Conservation (phyloP, 768 basidiomycete species). For the Tulasnella sp. region DNA sequence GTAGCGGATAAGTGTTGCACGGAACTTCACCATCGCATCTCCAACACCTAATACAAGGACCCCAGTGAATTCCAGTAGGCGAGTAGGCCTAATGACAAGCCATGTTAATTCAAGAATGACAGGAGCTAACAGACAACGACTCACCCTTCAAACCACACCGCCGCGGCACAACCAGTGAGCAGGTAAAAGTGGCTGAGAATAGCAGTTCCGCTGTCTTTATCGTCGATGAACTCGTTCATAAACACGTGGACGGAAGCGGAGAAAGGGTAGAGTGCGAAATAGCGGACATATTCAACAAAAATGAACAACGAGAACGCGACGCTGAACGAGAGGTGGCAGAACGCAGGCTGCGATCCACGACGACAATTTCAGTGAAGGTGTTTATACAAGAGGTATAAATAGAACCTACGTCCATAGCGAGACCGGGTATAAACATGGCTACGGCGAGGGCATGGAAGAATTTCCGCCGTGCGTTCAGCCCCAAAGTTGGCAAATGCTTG, state of each 20-base stretch:
- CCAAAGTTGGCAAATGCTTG: slow-evolving; percentile 78
- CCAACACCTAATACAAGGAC: slow-evolving; percentile 83
- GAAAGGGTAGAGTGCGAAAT: slow-evolving; percentile 96
- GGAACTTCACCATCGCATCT: slow-evolving; percentile 66
- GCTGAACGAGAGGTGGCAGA: slow-evolving; percentile 89
- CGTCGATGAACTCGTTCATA: slow-evolving; percentile 94
- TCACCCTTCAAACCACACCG: slow-evolving; percentile 90
- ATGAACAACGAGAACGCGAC: slow-evolving; percentile 90
- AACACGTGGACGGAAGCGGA: slow-evolving; percentile 89
- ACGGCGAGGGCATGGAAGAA: slow-evolving; percentile 96
- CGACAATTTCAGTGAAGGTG: background rate
- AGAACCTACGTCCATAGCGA: slow-evolving; percentile 73
- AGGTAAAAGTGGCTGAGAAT: slow-evolving; percentile 97
- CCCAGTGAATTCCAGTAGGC: slow-evolving; percentile 63
- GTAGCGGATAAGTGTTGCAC: background rate
- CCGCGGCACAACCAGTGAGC: slow-evolving; percentile 86
- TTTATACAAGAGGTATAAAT: background rate
- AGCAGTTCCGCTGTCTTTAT: slow-evolving; percentile 88
- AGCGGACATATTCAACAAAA: slow-evolving; percentile 94
- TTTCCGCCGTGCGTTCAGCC: slow-evolving; percentile 85
- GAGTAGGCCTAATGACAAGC: slow-evolving; percentile 30
- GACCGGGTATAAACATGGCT: slow-evolving; percentile 91
- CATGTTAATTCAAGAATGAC: background rate
- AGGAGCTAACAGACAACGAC: slow-evolving; percentile 24
- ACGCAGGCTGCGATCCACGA: slow-evolving; percentile 60